A percentile compares a stretch with the other conserved stretches of the same genome.
Conservation (phyloP, 139 green algal species). For the Klebsormidium nitens region DNA sequence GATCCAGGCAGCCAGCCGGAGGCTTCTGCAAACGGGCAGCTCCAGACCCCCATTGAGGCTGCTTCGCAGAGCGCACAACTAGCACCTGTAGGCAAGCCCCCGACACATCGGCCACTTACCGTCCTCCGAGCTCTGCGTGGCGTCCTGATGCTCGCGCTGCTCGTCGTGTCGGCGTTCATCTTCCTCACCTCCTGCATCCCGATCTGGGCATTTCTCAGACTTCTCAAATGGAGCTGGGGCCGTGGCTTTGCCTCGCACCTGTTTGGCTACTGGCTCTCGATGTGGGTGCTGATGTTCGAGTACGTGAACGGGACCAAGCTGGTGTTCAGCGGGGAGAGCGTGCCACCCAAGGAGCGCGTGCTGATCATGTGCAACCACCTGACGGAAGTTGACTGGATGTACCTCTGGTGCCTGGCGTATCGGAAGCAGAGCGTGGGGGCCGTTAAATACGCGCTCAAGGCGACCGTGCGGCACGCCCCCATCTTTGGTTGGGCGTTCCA, state of each 20-base stretch:
- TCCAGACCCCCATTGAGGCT: too few relatives aligned
- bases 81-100: too few relatives aligned
- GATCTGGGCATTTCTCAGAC: too few relatives aligned
- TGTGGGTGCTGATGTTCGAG: not conserved
- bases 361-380: conserved; percentile 36
- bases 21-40: too few relatives aligned
- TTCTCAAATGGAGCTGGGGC: too few relatives aligned
- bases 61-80: too few relatives aligned
- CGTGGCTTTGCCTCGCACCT: too few relatives aligned
- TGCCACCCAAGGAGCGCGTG: conserved; percentile 14
- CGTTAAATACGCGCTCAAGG: conserved; percentile 34
- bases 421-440: conserved; percentile 18
- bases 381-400: conserved; percentile 40
- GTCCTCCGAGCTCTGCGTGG: too few relatives aligned
- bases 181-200: too few relatives aligned
- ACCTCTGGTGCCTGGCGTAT: conserved; percentile 24
- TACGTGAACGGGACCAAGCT: conserved; percentile 34
- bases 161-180: too few relatives aligned
- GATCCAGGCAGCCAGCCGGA: too few relatives aligned
- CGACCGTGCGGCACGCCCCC: conserved; percentile 16
- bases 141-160: conserved; percentile 61
- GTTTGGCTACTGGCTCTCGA: conserved; percentile 1
- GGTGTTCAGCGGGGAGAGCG: conserved; percentile 22
- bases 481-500: conserved; percentile 36
- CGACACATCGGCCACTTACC: too few relatives aligned